Base-by-base conservation (phyloP, 495 filamentous ascomycete species). In the Penicillium flavigenum region DNA sequence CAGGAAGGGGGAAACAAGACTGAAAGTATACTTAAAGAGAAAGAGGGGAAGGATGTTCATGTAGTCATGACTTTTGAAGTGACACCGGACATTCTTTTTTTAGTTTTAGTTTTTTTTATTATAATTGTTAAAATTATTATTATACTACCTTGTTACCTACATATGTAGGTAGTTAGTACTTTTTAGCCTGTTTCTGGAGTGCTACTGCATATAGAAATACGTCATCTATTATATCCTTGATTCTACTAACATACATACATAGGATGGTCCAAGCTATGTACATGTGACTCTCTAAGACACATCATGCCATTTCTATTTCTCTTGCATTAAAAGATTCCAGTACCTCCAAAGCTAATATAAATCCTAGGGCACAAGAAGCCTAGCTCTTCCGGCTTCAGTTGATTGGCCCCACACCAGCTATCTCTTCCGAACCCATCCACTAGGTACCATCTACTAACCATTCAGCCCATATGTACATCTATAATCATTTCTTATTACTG, bases 31-130 rank as follows among this genome's bases (percentile, higher is more conserved):
- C 36, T 45, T 52, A 56, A 59, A 42, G 32, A 55, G 34, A 57
- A 63, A 54, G 60, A 56, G 55, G 61, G 65, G 57, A 56, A 47
- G 14, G 20, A 20, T 20, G 2, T 27, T 57, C 31, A 50, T 57
- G 51, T 29, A 48, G 34, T 52, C 54, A 45, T 49, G 59, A 55
- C 45, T 50, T 34, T 10, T 14, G 42, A 54, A 51, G 53, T 55
- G 44, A 55, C 53, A 55, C 53, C 29, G 47, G 29, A 9, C 22
- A n/a, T 22, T 27, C 43, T 55, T 38, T 55, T 54, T 55, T 47
- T 54, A 36, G 27, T 5, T 26, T 10, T 1, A 10, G 8, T 31
- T 31, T 9, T 29, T 29, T 29, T 29, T 29, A 26, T 26, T 26
- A 26, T 26, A 26, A 26, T 26, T 26, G 5, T 26, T 26, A 26